Conservation (phyloP, 192 early-diverging fungal genomes). For the Chytriomyces confervae region DNA sequence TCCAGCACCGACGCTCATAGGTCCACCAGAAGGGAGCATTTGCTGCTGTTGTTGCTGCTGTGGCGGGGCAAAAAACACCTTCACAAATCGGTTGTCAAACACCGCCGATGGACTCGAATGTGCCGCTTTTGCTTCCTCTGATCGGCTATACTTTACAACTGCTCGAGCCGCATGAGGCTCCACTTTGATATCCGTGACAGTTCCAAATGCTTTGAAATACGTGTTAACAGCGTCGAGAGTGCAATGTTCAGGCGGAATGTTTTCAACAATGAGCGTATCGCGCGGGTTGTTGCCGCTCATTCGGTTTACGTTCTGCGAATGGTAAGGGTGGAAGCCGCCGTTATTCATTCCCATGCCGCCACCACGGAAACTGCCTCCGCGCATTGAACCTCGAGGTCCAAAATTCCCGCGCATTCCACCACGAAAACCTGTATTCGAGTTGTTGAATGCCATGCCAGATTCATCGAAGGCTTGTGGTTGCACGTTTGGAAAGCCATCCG, state of each 20-base stretch:
- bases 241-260: conserved; percentile 74
- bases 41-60: conserved; percentile 19
- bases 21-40: background rate
- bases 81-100: conserved; percentile 87
- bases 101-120: conserved; percentile 77
- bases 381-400: background rate
- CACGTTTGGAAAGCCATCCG: background rate
- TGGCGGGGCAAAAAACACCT: conserved; percentile 71
- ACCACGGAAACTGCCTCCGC: too few species aligned
- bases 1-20: background rate
- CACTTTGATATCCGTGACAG: conserved; percentile 72
- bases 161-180: conserved; percentile 62
- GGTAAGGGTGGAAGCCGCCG: background rate
- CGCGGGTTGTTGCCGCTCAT: conserved; percentile 16
- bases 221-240: conserved; percentile 74
- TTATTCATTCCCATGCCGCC: too few species aligned
- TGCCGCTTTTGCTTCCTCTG: conserved; percentile 70
- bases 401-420: conserved; percentile 29
- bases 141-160: conserved; percentile 65
- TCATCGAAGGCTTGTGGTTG: background rate
- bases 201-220: conserved; percentile 81
- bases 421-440: background rate
- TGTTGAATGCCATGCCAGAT: conserved; percentile 36
- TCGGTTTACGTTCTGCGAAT: conserved; percentile 29
- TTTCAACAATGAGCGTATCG: conserved; percentile 73